phyloP scores from a whole-genome alignment of 257 asterid species.

The Osmanthus fragrans region DNA sequence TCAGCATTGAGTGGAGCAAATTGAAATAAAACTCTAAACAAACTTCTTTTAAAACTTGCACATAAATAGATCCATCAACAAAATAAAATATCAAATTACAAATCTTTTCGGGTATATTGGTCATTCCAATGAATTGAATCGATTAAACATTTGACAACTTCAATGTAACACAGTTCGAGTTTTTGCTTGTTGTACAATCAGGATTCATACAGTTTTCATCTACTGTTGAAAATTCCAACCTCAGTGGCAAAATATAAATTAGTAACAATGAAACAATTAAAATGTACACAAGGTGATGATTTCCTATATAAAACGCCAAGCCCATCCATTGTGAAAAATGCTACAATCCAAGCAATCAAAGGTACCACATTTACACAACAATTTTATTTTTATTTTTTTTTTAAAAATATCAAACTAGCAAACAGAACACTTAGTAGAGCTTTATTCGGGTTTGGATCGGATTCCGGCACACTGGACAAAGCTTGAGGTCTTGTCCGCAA shows the following conservation, averaged over 20 bases:
- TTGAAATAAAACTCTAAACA: too few relatives aligned
- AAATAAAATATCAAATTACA: background rate
- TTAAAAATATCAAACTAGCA: background rate
- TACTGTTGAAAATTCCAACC: background rate
- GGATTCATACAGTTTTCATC: background rate
- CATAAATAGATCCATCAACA: background rate
- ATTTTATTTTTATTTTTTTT: too few relatives aligned
- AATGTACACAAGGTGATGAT: background rate
- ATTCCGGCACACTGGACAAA: constrained; percentile 82
- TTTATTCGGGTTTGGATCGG: constrained; percentile 76
- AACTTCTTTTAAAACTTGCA: background rate
- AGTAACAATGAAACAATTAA: background rate
- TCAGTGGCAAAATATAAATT: background rate
- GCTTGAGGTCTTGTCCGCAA: constrained; percentile 68
- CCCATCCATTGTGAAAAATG: background rate
- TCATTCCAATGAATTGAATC: background rate
- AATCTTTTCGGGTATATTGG: background rate
- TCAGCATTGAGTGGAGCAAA: too few relatives aligned
- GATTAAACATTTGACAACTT: background rate
- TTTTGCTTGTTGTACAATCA: too few relatives aligned
- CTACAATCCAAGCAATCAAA: background rate
- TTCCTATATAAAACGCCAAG: background rate
- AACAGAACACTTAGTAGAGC: constrained; percentile 53
- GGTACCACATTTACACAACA: background rate
- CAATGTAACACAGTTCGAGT: too few relatives aligned